Conservation (phyloP, 164 flowering plant genomes). For the Cinnamomum chago region DNA sequence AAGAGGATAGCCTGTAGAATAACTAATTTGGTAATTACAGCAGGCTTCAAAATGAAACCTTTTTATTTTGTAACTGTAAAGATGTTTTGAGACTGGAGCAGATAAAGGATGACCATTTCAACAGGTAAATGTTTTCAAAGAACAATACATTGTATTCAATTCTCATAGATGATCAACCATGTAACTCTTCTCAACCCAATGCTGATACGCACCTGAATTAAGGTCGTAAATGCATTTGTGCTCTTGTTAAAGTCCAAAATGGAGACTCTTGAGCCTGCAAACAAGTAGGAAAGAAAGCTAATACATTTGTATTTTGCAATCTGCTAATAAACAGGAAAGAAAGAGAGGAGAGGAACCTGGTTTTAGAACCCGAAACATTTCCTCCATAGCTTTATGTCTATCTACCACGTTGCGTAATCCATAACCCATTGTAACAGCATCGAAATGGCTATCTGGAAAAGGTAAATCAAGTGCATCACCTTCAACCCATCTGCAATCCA, state of each 20-base stretch:
- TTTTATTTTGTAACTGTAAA: too few relatives aligned
- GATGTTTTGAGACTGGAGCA: neutral
- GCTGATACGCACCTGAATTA: conserved; percentile 55
- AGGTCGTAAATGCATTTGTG: conserved; percentile 26
- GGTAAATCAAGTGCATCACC: conserved; percentile 85
- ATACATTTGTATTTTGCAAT: too few relatives aligned
- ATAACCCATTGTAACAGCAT: conserved; percentile 85
- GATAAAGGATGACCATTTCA: neutral
- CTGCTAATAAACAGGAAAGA: neutral
- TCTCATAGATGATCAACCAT: neutral
- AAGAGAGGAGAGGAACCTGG: conserved; percentile 39
- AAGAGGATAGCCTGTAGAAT: neutral
- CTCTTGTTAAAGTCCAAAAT: conserved; percentile 90
- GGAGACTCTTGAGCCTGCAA: conserved; percentile 67
- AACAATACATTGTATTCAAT: neutral
- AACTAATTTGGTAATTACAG: neutral
- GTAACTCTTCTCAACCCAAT: neutral
- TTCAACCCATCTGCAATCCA: conserved; percentile 73
- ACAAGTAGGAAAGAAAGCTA: neutral
- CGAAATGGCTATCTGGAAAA: conserved; percentile 64
- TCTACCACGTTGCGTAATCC: conserved; percentile 82
- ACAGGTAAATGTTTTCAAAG: neutral
- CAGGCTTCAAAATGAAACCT: too few relatives aligned
- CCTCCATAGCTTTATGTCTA: conserved; percentile 55
- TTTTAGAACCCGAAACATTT: conserved; percentile 67